Evolutionary conservation across 805 yeast species (phyloP).

Genomic region (Alloascoidea hylecoeti): DNA sequence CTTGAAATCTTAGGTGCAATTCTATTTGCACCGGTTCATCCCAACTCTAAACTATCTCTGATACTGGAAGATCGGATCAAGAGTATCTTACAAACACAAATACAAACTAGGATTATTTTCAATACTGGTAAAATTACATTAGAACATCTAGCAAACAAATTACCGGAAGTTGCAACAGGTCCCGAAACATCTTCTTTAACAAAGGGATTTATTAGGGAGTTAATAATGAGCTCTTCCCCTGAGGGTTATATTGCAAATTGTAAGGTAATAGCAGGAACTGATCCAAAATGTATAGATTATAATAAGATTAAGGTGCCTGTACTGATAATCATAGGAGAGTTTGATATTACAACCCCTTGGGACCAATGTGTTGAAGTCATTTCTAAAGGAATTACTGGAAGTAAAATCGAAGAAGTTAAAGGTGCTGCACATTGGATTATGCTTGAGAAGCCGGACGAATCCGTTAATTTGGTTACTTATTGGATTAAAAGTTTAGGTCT

Average conservation of each 20-base stretch:
- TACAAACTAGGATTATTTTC: background rate
- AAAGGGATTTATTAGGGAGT: slow-evolving; percentile 1
- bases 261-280: slow-evolving; percentile 1
- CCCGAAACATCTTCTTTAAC: background rate
- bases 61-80: background rate
- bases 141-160: background rate
- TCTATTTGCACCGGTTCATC: background rate
- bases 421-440: background rate
- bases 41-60: background rate
- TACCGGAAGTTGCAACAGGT: background rate
- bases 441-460: background rate
- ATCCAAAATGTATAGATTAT: background rate
- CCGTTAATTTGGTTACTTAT: background rate
- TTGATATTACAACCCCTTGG: background rate
- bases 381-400: background rate
- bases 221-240: background rate
- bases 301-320: background rate
- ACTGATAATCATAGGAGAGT: background rate
- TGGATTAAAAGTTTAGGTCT: background rate
- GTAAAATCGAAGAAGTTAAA: background rate
- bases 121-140: background rate
- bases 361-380: background rate
- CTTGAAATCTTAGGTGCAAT: background rate
- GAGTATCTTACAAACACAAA: background rate
- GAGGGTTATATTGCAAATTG: background rate